phyloP scores from a whole-genome alignment of 2,329 filamentous ascomycete genomes.

The Plectosphaerella plurivora region DNA sequence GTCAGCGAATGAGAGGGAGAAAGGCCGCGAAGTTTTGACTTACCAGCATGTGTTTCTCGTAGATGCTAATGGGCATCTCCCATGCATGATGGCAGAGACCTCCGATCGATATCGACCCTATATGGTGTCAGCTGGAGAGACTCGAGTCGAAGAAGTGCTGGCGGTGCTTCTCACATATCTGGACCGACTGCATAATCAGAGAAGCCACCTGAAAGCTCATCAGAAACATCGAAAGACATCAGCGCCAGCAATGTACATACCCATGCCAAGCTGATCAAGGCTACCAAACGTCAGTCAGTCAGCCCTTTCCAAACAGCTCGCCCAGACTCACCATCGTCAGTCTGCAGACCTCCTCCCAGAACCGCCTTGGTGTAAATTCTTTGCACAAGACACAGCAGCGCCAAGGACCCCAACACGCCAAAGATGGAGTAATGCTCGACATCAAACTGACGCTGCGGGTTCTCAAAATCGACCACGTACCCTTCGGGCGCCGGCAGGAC shows the following conservation, averaged over 20 bases:
- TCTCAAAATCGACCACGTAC: conserved; percentile 27
- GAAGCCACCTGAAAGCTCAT: conserved; percentile 10
- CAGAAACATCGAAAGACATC: neutral
- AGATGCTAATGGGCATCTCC: conserved; percentile 17
- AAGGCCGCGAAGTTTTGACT: neutral
- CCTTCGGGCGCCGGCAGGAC: conserved; percentile 19
- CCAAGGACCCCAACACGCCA: conserved; percentile 17
- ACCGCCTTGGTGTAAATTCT: conserved; percentile 18
- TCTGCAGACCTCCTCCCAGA: conserved; percentile 9
- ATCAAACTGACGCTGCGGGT: conserved; percentile 20
- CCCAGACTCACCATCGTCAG: conserved; percentile 11
- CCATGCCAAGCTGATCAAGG: conserved; percentile 21
- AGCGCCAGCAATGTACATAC: conserved; percentile 4
- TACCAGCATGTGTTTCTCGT: conserved; percentile 15
- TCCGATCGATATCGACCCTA: conserved; percentile 18
- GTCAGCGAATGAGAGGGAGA: no score
- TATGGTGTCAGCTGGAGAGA: neutral
- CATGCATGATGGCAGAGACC: conserved; percentile 20
- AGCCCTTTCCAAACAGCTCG: neutral
- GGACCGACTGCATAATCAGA: conserved; percentile 16
- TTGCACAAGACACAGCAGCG: conserved; percentile 18
- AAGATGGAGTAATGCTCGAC: conserved; percentile 19
- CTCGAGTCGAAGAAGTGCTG: neutral
- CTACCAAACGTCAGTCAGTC: conserved; percentile 2
- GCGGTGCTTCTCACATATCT: conserved; percentile 11